Percentiles rank a stretch among this genome's conserved stretches.
phyloP scores from a whole-genome alignment of 768 basidiomycete genomes.

The Floccularia luteovirens region DNA sequence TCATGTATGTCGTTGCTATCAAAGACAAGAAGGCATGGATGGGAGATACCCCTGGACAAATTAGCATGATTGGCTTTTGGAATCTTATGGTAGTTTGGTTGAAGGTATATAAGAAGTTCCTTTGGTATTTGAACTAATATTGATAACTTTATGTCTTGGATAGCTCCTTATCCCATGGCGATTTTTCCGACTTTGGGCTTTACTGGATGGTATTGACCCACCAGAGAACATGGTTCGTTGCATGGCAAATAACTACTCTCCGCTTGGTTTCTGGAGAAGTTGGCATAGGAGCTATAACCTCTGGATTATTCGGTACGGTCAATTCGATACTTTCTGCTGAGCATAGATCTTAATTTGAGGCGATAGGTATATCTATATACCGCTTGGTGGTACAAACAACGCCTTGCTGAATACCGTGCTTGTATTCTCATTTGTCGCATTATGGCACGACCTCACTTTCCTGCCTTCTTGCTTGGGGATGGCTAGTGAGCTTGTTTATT shows the following conservation, averaged over 20 bases:
- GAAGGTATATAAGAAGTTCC: constrained; percentile 49
- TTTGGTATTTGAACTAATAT: neutral
- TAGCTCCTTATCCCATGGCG: constrained; percentile 93
- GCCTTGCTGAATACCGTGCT: constrained; percentile 57
- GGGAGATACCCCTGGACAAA: constrained; percentile 68
- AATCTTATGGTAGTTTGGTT: constrained; percentile 95
- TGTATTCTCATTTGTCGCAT: constrained; percentile 92
- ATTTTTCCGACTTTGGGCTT: constrained; percentile 93
- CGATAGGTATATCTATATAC: constrained; percentile 87
- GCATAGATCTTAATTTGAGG: constrained; percentile 1
- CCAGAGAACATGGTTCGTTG: constrained; percentile 99
- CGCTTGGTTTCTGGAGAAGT: constrained; percentile 87
- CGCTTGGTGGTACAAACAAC: constrained; percentile 67
- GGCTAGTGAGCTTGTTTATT: constrained; percentile 89
- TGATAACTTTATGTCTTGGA: neutral
- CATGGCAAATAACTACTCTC: constrained; percentile 95
- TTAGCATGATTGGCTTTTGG: constrained; percentile 96
- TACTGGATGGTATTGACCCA: constrained; percentile 82
- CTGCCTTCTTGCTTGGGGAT: constrained; percentile 90
- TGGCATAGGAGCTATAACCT: constrained; percentile 98
- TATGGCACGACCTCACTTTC: constrained; percentile 96
- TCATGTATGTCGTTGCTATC: constrained; percentile 95
- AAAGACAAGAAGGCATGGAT: constrained; percentile 83
- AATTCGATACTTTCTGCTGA: neutral
- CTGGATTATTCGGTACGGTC: constrained; percentile 77